Base-by-base conservation (phyloP, 2,329 filamentous ascomycete species). In the Ceratocystiopsis minuta region DNA sequence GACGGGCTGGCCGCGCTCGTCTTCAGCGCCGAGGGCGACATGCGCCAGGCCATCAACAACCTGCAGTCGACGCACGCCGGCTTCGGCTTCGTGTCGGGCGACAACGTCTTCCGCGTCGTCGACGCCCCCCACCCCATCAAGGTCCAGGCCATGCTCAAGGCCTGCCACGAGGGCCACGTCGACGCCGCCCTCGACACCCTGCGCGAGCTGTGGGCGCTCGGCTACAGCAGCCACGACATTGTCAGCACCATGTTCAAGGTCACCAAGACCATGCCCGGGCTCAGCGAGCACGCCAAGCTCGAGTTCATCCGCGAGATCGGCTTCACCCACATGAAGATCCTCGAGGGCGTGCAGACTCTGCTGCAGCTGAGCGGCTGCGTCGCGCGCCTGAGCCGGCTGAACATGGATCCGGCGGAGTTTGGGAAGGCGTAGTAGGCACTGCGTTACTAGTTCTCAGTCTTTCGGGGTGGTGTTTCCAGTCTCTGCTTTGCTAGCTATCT, bases 211-310 rank as follows among this genome's bases (percentile, higher is more conserved):
- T 98, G 90, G 88, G 76, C 80, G 46, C 65, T 96, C 46, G 90
- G 90, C 14, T 98, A 98, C 63, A 94, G 85, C n/a, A 92, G 85
- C 52, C 88, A 98, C 63, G 90, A 98, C 59, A 94, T 98, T 52
- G 92, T 98, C 60, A 92, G 82, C 62, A 98, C 88, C 47, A 98
- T 98, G 90, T 96, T 98, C 68, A 79, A 80, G 55, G 90, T 98
- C 46, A 96, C 90, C 37, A 98, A 96, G 67, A 92, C 86, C 2
- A 86, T 96, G 45, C 82, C 84, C 2, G 85, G 80, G 2, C 65
- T 98, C 43, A 90, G 85, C 50, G 90, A 98, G 62, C 86, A 96
- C 59, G 78, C 86, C 15, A 95, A 95, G 65, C 67, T 98, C 47
- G 88, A 96, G 57, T 98, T 96, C 53, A 93, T 96, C 63, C 88